These are phyloP conservation scores for Pisolithus sp. DNA, from an alignment of 768 basidiomycete species.

Conservation along the genomic window DNA sequence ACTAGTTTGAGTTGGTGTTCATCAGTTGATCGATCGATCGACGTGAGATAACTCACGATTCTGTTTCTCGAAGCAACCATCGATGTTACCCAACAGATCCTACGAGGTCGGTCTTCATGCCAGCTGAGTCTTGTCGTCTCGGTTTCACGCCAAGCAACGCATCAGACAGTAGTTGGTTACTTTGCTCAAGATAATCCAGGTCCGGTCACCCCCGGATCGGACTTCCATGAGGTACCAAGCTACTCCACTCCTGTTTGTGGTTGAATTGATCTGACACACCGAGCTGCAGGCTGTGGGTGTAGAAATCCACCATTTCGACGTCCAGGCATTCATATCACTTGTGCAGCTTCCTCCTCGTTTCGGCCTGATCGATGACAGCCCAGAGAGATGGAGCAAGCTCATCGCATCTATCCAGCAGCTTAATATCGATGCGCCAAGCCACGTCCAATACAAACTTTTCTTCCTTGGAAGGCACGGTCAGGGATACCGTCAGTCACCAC, in stretches of 20 bases:
- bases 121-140: not conserved
- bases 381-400: slow-evolving; percentile 47
- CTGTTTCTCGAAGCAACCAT: not conserved
- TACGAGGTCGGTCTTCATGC: not conserved
- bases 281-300: not conserved
- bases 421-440: slow-evolving; percentile 34
- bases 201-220: not conserved
- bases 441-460: slow-evolving; percentile 53
- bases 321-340: not conserved
- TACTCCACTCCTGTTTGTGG: not conserved
- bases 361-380: slow-evolving; percentile 47
- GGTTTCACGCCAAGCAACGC: not conserved
- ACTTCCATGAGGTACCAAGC: not conserved
- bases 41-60: no score
- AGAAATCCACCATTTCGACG: not conserved
- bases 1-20: no score
- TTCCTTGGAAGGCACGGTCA: slow-evolving; percentile 67
- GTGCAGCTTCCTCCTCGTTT: slow-evolving; percentile 50
- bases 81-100: not conserved
- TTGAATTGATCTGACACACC: no score
- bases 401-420: slow-evolving; percentile 36
- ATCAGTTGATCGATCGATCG: no score
- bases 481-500: slow-evolving; percentile 52
- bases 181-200: slow-evolving; percentile 16
- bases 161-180: slow-evolving; percentile 11